Base-by-base conservation (phyloP, 2,329 filamentous ascomycete species). In the Capronia coronata region DNA sequence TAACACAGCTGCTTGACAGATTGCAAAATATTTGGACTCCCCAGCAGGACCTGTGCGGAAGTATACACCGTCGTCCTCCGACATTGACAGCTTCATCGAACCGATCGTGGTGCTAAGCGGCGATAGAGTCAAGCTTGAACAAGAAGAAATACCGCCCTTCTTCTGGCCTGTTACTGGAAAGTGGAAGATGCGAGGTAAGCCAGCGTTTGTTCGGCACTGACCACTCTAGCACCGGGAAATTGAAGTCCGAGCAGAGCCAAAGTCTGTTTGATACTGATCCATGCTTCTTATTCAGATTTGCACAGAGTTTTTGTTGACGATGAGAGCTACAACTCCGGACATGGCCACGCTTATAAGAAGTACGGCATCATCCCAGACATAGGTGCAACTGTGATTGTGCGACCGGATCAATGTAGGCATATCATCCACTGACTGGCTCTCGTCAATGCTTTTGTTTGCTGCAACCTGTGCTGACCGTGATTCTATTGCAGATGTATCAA, bases 381-480 rank as follows among this genome's bases (percentile, higher is more conserved):
- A 25, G 75, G 76, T 0, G 73, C 71, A 0, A 54, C 80, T 3
- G 69, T 78, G 0, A 66, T 83, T 51, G 72, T 82, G 7, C 69
- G 80, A 11, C 80, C 80, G 1, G 80, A 83, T 67, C 79, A 82
- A 66, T 79, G 77, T 78, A 64, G 67, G 74, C 65, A 18, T 6
- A 37, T n/a, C 25, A 27, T 29, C 38, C n/a, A 7, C n/a, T 32
- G 6, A 7, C 41, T 32, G 25, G 13, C 11, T 43, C 19, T 5
- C 7, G 3, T 32, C 29, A 3, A 3, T 3, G n/a, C 3, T n/a
- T 37, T 5, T 16, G 3, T 37, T 37, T 37, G 34, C 18, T 37
- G 34, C 34, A 18, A 5, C 11, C 5, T 5, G 8, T 5, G 13
- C 34, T 37, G 7, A 37, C 7, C 7, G 14, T 7, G 8, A 5